A percentile compares a stretch with the other conserved stretches of the same genome.
phyloP scores from a whole-genome alignment of 1,284 basidiomycete species.

The Anthracocystis walkeri region DNA sequence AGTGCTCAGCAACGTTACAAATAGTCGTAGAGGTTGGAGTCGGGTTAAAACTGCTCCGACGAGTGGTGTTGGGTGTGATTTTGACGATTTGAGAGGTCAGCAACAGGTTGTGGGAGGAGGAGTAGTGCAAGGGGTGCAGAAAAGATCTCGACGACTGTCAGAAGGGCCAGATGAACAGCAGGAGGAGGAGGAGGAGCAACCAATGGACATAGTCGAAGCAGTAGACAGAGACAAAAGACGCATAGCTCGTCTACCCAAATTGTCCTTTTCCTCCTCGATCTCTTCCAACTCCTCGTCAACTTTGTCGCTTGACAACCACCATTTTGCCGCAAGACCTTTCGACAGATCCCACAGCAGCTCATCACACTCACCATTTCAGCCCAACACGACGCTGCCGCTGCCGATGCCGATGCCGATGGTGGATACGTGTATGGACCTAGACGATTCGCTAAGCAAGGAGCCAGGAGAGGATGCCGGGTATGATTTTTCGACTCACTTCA shows the following conservation, averaged over 20 bases:
- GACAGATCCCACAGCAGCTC: slow-evolving; percentile 1
- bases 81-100: slow-evolving; percentile 9
- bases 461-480: background rate
- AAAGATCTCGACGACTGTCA: background rate
- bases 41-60: slow-evolving; percentile 5
- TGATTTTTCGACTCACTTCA: slow-evolving; percentile 26
- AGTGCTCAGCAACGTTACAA: slow-evolving; percentile 11
- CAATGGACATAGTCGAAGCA: no score
- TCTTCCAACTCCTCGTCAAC: no score
- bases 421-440: slow-evolving; percentile 8
- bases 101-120: background rate
- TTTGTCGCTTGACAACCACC: background rate
- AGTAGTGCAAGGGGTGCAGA: no score
- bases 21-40: slow-evolving; percentile 12
- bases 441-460: no score
- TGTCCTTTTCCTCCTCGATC: slow-evolving; percentile 19
- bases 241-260: slow-evolving; percentile 10
- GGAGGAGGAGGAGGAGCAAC: background rate
- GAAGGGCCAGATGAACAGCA: background rate
- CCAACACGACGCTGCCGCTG: background rate
- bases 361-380: background rate
- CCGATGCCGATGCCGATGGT: no score
- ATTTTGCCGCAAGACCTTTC: background rate
- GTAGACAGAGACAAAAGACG: no score
- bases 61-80: no score